Evolutionary conservation across 2,329 filamentous ascomycete genomes (phyloP), one percentile per base, ranked within the genome.

Genomic region (Pochonia chlamydosporia): DNA sequence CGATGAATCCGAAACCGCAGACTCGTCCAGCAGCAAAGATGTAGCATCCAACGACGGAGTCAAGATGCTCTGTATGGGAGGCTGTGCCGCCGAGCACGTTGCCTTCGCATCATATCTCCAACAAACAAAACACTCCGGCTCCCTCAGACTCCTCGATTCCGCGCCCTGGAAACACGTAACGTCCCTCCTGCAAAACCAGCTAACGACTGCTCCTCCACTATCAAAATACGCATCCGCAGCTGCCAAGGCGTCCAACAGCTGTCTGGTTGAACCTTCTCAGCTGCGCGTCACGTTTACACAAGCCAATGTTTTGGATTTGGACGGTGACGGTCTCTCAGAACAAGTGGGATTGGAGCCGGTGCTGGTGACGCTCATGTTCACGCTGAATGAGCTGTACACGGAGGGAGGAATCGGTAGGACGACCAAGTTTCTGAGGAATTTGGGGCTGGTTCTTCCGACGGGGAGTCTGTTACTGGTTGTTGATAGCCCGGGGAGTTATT

Each of bases 401-500:
- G 74, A 80, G 0, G 89, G 84, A 1, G 80, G 90, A 21, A 72
- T 82, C 41, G 74, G 82, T 3, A 81, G 82, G 55, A 89, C 92
- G 0, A 95, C 92, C 0, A 72, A 73, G 3, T 84, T 97, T 54
- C 73, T 99, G 1, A 75, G 89, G 4, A 72, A 72, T 1, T 69
- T 96, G 16, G 88, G 86, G 0, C 70, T 78, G 2, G 55, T 68
- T 1, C 62, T 87, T 3, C 67, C 73, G 1, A 50, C 71, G 0
- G 84, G 81, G 1, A 80, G 88, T 2, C 64, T 92, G 33, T 70
- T 97, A 1, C 77, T 97, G 0, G 87, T 97, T 3, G 84, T 96
- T 4, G 92, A 99, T 64, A 96, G 89, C 56, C 89, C 93, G 0
- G 93, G 93, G 1, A 95, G 86, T 65, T 97, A 97, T 66, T 93